phyloP scores from a whole-genome alignment of 2,329 filamentous ascomycete species.

The Xylaria sp. region DNA sequence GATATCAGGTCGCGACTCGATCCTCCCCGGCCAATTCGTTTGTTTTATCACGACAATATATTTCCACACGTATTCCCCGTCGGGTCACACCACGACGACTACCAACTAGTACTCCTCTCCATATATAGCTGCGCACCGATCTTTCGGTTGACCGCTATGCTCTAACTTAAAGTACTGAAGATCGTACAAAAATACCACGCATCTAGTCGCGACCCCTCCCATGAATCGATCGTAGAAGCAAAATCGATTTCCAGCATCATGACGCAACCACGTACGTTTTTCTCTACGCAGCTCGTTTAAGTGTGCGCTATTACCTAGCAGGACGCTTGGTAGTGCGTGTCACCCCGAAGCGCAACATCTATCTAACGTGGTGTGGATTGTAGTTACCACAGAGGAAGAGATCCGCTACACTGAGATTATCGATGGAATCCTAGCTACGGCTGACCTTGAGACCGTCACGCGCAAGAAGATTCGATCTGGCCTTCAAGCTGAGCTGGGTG shows the following conservation, averaged over 20 bases:
- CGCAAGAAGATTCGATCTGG: constrained; percentile 70
- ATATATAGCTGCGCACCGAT: constrained; percentile 15
- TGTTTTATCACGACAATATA: not conserved
- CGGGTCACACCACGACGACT: not conserved
- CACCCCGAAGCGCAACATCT: constrained; percentile 3
- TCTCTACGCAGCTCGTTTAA: not conserved
- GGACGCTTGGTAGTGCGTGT: not conserved
- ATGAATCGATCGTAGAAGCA: constrained; percentile 27
- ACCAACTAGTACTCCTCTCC: not conserved
- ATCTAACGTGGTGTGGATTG: constrained; percentile 30
- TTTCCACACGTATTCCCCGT: constrained; percentile 4
- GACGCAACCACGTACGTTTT: constrained; percentile 45
- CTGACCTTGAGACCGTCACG: constrained; percentile 70
- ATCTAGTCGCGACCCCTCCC: constrained; percentile 10
- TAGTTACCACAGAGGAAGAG: constrained; percentile 63
- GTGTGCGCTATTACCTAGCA: not conserved
- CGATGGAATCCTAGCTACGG: constrained; percentile 66
- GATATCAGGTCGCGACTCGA: constrained; percentile 2
- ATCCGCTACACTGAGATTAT: constrained; percentile 67
- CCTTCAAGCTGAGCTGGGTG: constrained; percentile 64
- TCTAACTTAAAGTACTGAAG: constrained; percentile 25
- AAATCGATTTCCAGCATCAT: constrained; percentile 38
- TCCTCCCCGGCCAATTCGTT: constrained; percentile 12
- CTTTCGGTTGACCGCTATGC: constrained; percentile 33
- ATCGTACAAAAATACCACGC: constrained; percentile 13